Conservation (phyloP, 306 rosid genomes). For the Aeschynomene evenia region DNA sequence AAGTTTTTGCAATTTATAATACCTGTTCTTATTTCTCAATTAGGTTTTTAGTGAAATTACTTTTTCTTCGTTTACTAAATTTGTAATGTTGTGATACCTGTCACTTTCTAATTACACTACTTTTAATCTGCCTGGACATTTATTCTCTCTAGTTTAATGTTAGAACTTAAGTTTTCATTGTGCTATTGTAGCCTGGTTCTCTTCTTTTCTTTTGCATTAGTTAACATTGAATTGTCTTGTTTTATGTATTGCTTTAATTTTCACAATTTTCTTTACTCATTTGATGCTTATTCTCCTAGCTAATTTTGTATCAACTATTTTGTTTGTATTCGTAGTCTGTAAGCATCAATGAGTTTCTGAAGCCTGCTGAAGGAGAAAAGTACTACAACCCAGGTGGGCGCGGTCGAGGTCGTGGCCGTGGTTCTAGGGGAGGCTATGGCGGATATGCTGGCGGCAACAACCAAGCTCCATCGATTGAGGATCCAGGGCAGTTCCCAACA, state of each 20-base stretch:
- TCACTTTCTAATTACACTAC: background rate
- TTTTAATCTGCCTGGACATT: background rate
- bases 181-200: background rate
- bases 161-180: background rate
- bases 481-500: conserved; percentile 93
- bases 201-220: background rate
- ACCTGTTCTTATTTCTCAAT: background rate
- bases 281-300: background rate
- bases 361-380: conserved; percentile 88
- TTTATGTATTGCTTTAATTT: background rate
- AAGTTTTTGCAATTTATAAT: background rate
- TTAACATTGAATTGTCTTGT: background rate
- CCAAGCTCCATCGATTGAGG: conserved; percentile 74
- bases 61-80: background rate
- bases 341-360: conserved; percentile 83
- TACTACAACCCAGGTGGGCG: conserved; percentile 70
- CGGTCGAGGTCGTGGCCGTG: conserved; percentile 78
- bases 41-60: background rate
- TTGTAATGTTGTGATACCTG: background rate
- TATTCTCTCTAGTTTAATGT: too few species aligned
- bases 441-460: conserved; percentile 48
- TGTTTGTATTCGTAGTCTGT: conserved; percentile 50
- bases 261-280: background rate
- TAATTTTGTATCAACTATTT: background rate
- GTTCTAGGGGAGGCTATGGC: conserved; percentile 55